phyloP scores from a whole-genome alignment of 768 basidiomycete species.

The Amanita thiersii region DNA sequence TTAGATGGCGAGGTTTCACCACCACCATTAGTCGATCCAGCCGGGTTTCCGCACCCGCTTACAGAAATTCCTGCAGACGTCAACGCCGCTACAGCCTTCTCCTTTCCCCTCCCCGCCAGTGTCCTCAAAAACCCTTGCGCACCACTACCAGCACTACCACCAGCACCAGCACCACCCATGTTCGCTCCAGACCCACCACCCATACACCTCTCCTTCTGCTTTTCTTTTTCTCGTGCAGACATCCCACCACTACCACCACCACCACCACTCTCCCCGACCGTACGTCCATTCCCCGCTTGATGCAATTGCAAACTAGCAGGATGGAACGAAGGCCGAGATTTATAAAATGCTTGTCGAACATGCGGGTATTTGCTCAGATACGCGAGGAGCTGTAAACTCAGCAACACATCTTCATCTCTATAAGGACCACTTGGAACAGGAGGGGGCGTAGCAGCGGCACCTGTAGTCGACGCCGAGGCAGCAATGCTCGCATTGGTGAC shows the following conservation, averaged over 20 bases:
- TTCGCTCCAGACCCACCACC: conserved; percentile 1
- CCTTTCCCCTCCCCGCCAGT: conserved; percentile 35
- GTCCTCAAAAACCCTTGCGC: conserved; percentile 35
- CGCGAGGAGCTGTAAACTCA: conserved; percentile 86
- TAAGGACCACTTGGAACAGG: conserved; percentile 49
- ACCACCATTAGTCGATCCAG: conserved; percentile 1
- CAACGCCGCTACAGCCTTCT: conserved; percentile 27
- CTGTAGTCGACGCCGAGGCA: conserved; percentile 6
- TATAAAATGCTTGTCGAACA: conserved; percentile 93
- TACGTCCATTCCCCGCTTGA: conserved; percentile 17
- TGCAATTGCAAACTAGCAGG: conserved; percentile 50
- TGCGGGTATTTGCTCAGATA: conserved; percentile 98
- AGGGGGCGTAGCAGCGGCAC: conserved; percentile 8
- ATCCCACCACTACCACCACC: conserved; percentile 4
- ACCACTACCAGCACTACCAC: conserved; percentile 7
- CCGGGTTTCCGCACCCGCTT: too few relatives aligned
- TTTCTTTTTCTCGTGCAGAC: conserved; percentile 9
- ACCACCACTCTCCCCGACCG: conserved; percentile 8
- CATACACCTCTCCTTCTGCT: conserved; percentile 12
- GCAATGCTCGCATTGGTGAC: background rate
- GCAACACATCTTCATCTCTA: conserved; percentile 89
- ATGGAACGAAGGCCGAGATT: conserved; percentile 74
- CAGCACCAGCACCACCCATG: conserved; percentile 7
- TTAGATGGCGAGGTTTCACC: conserved; percentile 6
- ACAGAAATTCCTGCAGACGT: background rate